Conservation (phyloP, 805 yeast genomes). For the Soucietia sequanensis region DNA sequence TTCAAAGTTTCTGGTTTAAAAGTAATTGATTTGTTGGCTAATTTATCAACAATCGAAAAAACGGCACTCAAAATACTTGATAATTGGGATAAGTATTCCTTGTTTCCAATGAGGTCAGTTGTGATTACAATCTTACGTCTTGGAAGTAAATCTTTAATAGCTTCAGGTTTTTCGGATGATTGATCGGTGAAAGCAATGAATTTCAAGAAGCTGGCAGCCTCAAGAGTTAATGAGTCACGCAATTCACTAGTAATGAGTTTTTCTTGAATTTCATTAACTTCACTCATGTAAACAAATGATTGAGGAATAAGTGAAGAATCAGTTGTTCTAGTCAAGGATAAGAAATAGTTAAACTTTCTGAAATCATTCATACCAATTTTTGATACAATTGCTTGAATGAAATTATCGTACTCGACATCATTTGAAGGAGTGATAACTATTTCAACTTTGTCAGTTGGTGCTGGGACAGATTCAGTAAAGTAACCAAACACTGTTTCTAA, state of each 20-base stretch:
- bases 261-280: constrained; percentile 77
- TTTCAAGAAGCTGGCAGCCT: constrained; percentile 51
- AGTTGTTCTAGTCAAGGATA: constrained; percentile 79
- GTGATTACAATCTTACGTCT: constrained; percentile 55
- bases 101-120: constrained; percentile 48
- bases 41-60: constrained; percentile 58
- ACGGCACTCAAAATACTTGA: constrained; percentile 52
- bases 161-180: constrained; percentile 66
- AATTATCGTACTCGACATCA: constrained; percentile 57
- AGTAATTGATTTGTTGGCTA: constrained; percentile 46
- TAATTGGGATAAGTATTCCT: constrained; percentile 49
- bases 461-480: constrained; percentile 52
- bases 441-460: constrained; percentile 59
- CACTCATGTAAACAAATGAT: constrained; percentile 85
- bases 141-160: constrained; percentile 54
- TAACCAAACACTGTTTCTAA: constrained; percentile 62
- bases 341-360: constrained; percentile 75
- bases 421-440: constrained; percentile 58
- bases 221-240: constrained; percentile 37
- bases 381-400: constrained; percentile 80
- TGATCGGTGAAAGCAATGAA: constrained; percentile 83
- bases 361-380: constrained; percentile 76
- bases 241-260: constrained; percentile 52
- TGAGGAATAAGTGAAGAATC: constrained; percentile 70
- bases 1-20: constrained; percentile 74